Base-by-base conservation (phyloP, 257 asterid genomes). In the Cordia subcordata region DNA sequence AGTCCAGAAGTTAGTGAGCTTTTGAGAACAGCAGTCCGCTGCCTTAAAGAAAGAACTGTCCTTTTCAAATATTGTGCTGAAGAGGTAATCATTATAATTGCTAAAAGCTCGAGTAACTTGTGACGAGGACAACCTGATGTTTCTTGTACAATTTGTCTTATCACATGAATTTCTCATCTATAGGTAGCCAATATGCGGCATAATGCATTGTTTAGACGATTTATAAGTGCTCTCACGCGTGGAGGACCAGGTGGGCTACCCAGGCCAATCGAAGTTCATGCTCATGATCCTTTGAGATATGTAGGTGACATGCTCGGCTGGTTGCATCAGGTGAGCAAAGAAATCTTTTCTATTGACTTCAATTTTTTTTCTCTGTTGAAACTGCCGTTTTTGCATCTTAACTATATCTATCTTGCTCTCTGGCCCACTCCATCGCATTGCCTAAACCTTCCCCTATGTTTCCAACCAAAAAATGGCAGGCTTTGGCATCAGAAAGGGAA, bases 111-210 rank as follows among this genome's bases (percentile, higher is more conserved):
- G 18, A 64, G 47, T 49, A 56, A 22, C 59, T 22, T 8, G 13
- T 42, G 40, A 17, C 23, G 56, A 12, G 13, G 21, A 33, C 39
- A 61, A 23, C 19, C 11, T 20, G 17, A 47, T 10, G 13, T 53
- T 68, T 70, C 63, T 58, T 58, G 56, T 61, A 60, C 53, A 33
- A 47, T 58, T 68, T 53, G 53, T 63, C 59, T 35, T 60, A 15
- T 37, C 49, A 61, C 23, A 52, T 52, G 39, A 39, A 53, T 35
- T 68, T 60, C 53, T 47, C 45, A 49, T 68, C 19, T 71, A 42
- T 64, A 93, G 97, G 96, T 93, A n/a, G 96, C 99, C 68, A 89
- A 89, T 78, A 93, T 93, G 97, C 81, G 99, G 68, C 99, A 93
- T 71, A 93, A 93, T 86, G 95, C 97, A 11, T 74, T 89, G 58